Base-by-base conservation (phyloP, 768 basidiomycete genomes). In the Pisolithus tinctorius region DNA sequence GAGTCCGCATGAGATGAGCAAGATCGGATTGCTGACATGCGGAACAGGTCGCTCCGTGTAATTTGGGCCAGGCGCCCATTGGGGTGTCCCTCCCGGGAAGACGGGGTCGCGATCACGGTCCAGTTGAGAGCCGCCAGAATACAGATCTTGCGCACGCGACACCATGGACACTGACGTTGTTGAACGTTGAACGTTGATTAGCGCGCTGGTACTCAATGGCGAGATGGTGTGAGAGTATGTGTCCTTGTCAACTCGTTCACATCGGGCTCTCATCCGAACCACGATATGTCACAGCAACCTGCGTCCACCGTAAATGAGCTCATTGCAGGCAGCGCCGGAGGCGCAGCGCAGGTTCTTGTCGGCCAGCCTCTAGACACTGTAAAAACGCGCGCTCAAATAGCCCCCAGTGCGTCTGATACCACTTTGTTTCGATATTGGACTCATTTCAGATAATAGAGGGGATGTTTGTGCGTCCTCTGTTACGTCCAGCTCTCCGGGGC, bases 271-370 rank as follows among this genome's bases (percentile, higher is more conserved):
- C 34, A 34, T 34, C 34, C 9, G 9, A 31, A 13, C 27, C 39
- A 34, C 31, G 31, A 34, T 11, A 64, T 63, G 62, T 27, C 62
- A 16, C 57, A 52, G 36, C 41, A 58, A 7, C 70, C 70, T 44
- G 66, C 78, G n/a, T 70, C 78, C 42, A 89, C 86, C 0, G 62
- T 85, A 37, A 90, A 92, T 58, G 89, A 91, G 62, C 80, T 97
- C 27, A 67, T 94, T 23, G 87, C 93, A 0, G 94, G 94, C 5
- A 90, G 88, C 65, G 78, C 91, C 6, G 94, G 83, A 30, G 95
- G 95, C n/a, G 93, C 93, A 2, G 85, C 90, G 0, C 95, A 98
- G 60, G 94, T 98, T 11, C 73, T 97, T 10, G 87, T 93, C n/a
- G 93, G 94, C 3, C 94, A 95, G 58, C 91, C 90, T 1, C 74